These are phyloP conservation scores for Sarocladium oryzae DNA, from an alignment of 2,329 filamentous ascomycete genomes.

Conservation along the genomic window DNA sequence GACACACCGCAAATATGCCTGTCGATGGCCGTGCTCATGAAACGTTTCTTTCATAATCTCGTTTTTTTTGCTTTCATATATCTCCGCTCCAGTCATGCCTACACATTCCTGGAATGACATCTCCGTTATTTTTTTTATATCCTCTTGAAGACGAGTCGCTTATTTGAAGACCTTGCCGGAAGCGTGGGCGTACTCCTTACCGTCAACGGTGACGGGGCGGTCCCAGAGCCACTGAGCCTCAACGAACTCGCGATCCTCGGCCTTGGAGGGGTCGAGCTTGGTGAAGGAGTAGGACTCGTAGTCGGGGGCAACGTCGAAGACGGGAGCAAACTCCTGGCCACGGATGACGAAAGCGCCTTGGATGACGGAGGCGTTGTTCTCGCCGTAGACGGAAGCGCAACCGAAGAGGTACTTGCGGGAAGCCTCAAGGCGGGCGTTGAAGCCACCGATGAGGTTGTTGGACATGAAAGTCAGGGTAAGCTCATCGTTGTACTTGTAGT, in stretches of 20 bases:
- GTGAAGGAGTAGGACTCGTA: conserved; percentile 93
- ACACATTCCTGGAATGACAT: conserved; percentile 9
- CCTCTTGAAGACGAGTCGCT: conserved; percentile 21
- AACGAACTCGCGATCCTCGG: conserved; percentile 79
- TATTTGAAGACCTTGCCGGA: conserved; percentile 99
- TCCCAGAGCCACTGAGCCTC: conserved; percentile 91
- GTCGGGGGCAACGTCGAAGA: conserved; percentile 96
- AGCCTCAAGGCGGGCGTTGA: conserved; percentile 93
- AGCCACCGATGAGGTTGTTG: conserved; percentile 95
- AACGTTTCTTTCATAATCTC: conserved; percentile 4
- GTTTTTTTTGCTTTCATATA: not conserved
- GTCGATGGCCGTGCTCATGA: not conserved
- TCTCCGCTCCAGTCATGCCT: conserved; percentile 12
- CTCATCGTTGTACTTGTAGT: conserved; percentile 99
- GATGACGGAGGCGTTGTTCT: conserved; percentile 83
- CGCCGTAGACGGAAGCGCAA: conserved; percentile 79
- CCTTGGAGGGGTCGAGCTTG: conserved; percentile 87
- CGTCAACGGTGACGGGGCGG: conserved; percentile 68
- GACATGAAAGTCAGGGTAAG: conserved; percentile 98
- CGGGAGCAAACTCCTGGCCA: conserved; percentile 76
- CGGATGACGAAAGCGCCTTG: conserved; percentile 92
- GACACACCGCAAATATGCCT: not conserved
- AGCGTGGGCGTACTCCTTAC: conserved; percentile 84
- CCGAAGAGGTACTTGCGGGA: conserved; percentile 99
- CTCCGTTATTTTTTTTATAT: conserved; percentile 12